Conservation (phyloP, 1,284 basidiomycete genomes). For the Rugiboletus extremiorientalis region DNA sequence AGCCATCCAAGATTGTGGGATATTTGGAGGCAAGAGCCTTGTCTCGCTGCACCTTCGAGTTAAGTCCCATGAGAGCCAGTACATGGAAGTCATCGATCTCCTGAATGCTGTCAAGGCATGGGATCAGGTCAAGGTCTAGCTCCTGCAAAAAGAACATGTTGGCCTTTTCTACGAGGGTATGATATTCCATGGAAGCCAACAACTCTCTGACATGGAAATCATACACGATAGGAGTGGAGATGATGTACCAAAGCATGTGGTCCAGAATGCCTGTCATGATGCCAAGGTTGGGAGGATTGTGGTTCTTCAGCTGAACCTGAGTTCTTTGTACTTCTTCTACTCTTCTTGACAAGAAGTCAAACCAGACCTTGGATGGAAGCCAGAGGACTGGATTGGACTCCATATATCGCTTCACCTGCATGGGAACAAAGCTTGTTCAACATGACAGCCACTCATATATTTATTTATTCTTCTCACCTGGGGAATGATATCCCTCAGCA, state of each 20-base stretch:
- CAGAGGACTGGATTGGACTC: constrained; percentile 4
- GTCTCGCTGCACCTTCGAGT: constrained; percentile 1
- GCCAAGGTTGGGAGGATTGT: constrained; percentile 7
- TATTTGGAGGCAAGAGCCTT: neutral
- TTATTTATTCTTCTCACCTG: neutral
- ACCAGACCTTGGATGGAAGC: constrained; percentile 6
- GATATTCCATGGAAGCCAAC: constrained; percentile 5
- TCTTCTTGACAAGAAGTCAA: neutral
- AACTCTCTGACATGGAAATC: constrained; percentile 13
- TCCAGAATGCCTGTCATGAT: constrained; percentile 8
- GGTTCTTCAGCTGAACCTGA: neutral
- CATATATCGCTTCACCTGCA: neutral
- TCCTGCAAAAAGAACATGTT: constrained; percentile 18
- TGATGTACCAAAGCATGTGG: constrained; percentile 10
- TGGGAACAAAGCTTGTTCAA: too few relatives aligned
- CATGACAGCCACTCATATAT: too few relatives aligned
- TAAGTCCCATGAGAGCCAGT: neutral
- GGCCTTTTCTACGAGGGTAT: neutral
- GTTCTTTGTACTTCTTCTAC: neutral
- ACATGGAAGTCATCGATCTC: neutral
- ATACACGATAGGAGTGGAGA: neutral
- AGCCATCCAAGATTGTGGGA: neutral
- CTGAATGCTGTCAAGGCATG: neutral
- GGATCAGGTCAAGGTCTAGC: neutral
- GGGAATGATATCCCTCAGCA: constrained; percentile 1